These are phyloP conservation scores for Fusarium guadeloupense DNA, from an alignment of 2,329 filamentous ascomycete species.

Conservation along the genomic window DNA sequence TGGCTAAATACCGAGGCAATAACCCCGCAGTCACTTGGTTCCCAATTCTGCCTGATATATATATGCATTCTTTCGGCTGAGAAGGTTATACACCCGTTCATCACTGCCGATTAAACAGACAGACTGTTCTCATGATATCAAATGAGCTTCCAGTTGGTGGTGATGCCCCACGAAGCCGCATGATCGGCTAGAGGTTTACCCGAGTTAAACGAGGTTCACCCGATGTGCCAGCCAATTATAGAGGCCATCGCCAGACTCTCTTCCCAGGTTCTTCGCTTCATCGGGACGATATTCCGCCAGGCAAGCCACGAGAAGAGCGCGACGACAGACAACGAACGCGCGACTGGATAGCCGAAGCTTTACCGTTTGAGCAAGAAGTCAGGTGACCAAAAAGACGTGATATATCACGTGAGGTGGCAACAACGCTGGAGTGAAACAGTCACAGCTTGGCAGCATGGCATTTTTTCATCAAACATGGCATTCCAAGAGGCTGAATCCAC, in stretches of 20 bases:
- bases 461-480: constrained; percentile 1
- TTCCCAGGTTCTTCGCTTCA: constrained; percentile 21
- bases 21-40: constrained; percentile 27
- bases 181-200: constrained; percentile 5
- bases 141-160: constrained; percentile 23
- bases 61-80: constrained; percentile 8
- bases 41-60: constrained; percentile 30
- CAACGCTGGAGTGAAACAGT: neutral
- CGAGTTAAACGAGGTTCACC: constrained; percentile 14
- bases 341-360: neutral
- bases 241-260: neutral
- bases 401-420: neutral
- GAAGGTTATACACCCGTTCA: neutral
- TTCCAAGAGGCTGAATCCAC: constrained; percentile 1
- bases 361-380: neutral
- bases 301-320: neutral
- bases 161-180: constrained; percentile 38
- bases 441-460: neutral
- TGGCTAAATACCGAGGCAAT: constrained; percentile 23
- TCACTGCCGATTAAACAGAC: constrained; percentile 21
- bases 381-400: neutral
- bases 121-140: constrained; percentile 34
- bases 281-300: constrained; percentile 36
- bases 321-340: neutral
- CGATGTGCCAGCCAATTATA: constrained; percentile 8